A percentile compares a stretch with the other conserved stretches of the same genome.
These are phyloP conservation scores for Cryptococcus depauperatus DNA, from an alignment of 1,284 basidiomycete genomes.

Conservation along the genomic window DNA sequence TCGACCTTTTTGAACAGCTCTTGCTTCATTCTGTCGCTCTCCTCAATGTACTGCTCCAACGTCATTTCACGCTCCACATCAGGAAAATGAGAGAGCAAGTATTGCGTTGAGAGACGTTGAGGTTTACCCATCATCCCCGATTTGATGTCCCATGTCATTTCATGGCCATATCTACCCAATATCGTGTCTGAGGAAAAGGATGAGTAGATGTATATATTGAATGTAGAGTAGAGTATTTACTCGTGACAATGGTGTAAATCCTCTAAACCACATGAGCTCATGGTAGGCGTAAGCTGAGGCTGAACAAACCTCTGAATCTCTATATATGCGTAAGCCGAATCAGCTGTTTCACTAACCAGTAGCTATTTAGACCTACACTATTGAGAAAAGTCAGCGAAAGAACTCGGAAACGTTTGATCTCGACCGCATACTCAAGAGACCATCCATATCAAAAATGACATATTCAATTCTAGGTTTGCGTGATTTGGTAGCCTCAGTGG, in stretches of 20 bases:
- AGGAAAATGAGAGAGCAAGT: slow-evolving; percentile 39
- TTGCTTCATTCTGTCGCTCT: slow-evolving; percentile 38
- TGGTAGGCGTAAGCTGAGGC: background rate
- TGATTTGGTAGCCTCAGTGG: background rate
- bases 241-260: background rate
- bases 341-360: background rate
- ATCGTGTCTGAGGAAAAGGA: slow-evolving; percentile 32
- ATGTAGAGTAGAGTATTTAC: background rate
- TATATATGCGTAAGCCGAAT: background rate
- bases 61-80: slow-evolving; percentile 36
- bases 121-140: slow-evolving; percentile 45
- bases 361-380: background rate
- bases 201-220: background rate
- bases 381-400: background rate
- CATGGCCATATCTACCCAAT: slow-evolving; percentile 38
- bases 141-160: slow-evolving; percentile 45
- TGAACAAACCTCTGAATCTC: background rate
- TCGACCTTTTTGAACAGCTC: slow-evolving; percentile 37
- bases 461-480: slow-evolving; percentile 27
- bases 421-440: slow-evolving; percentile 32
- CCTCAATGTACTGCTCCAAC: slow-evolving; percentile 38
- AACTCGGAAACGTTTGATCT: background rate
- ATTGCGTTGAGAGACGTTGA: slow-evolving; percentile 30
- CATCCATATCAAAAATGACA: slow-evolving; percentile 47
- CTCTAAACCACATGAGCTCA: background rate